A percentile compares a stretch with the other conserved stretches of the same genome.
phyloP scores from a whole-genome alignment of 768 basidiomycete genomes.

The Boletus subparvulus region DNA sequence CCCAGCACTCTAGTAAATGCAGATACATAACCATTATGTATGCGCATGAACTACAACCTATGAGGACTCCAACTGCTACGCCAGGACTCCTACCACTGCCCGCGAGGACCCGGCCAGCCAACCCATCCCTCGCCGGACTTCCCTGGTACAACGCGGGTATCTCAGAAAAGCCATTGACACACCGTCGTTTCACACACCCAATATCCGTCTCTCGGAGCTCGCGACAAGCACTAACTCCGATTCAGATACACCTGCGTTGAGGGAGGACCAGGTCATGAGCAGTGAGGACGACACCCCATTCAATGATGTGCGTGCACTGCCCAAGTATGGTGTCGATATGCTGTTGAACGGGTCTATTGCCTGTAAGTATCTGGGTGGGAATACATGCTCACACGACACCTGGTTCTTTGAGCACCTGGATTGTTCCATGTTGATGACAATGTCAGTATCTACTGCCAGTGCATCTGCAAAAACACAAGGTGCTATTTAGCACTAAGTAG shows the following conservation, averaged over 20 bases:
- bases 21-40: too few relatives aligned
- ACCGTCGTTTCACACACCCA: slow-evolving; percentile 9
- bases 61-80: too few relatives aligned
- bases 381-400: slow-evolving; percentile 1
- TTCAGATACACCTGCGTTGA: slow-evolving; percentile 13
- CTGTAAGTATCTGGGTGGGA: not conserved
- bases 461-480: too few relatives aligned
- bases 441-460: slow-evolving; percentile 3
- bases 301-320: slow-evolving; percentile 15
- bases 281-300: slow-evolving; percentile 18
- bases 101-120: too few relatives aligned
- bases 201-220: slow-evolving; percentile 20
- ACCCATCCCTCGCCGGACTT: too few relatives aligned
- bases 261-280: slow-evolving; percentile 5
- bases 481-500: too few relatives aligned
- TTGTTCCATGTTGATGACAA: slow-evolving; percentile 12
- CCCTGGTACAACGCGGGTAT: not conserved
- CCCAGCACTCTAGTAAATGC: too few relatives aligned
- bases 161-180: not conserved
- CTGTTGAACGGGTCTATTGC: slow-evolving; percentile 4
- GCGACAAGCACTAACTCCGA: not conserved
- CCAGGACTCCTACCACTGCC: too few relatives aligned
- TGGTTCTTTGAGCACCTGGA: slow-evolving; percentile 27
- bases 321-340: slow-evolving; percentile 16
- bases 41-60: too few relatives aligned